Evolutionary conservation across 306 rosid genomes (phyloP).

Genomic region (Gastrolobium villosum): DNA sequence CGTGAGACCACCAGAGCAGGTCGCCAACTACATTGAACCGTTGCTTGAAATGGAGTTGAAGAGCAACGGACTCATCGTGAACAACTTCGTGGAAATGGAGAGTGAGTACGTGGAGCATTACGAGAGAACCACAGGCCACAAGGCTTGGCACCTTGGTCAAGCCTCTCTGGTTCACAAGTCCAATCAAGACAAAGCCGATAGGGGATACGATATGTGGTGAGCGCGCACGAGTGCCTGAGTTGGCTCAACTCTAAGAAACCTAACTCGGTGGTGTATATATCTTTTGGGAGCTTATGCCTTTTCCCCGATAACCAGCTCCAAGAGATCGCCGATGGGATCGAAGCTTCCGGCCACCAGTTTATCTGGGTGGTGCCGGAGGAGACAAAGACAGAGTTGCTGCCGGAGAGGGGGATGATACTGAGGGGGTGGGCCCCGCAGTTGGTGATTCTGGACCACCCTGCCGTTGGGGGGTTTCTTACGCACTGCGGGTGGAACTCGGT

Average conservation of each 20-base stretch:
- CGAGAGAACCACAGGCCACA: background rate
- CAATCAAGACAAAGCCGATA: no score
- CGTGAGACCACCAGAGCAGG: background rate
- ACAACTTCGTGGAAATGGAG: background rate
- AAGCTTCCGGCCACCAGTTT: background rate
- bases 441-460: background rate
- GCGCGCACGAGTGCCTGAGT: no score
- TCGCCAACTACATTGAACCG: background rate
- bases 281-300: background rate
- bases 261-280: background rate
- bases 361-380: background rate
- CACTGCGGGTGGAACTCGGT: constrained; percentile 21
- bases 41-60: background rate
- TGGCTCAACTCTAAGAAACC: background rate
- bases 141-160: no score
- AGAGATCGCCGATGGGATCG: background rate
- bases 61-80: background rate
- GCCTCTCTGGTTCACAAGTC: no score
- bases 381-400: background rate
- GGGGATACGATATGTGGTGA: no score
- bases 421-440: constrained; percentile 23
- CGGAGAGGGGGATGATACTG: background rate
- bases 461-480: background rate
- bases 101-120: background rate
- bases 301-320: background rate